Conservation (phyloP, 345 rosid genomes). For the Eucalyptus paniculata region DNA sequence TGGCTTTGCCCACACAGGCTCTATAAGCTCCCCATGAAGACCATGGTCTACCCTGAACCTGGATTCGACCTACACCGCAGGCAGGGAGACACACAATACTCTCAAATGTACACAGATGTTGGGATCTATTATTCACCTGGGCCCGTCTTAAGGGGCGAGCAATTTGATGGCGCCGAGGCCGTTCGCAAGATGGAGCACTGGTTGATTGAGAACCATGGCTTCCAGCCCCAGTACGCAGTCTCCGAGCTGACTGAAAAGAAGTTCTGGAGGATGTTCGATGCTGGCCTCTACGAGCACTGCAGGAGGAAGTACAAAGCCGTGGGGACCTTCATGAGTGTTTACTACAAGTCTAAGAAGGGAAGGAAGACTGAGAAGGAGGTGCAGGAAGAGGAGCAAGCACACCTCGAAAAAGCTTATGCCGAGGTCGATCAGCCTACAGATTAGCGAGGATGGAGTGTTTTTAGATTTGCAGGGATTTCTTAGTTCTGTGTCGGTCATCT, state of each 20-base stretch:
- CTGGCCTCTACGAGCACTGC: slow-evolving; percentile 65
- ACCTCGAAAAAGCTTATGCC: slow-evolving; percentile 55
- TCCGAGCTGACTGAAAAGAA: slow-evolving; percentile 83
- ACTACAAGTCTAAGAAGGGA: slow-evolving; percentile 97
- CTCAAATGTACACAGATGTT: slow-evolving; percentile 96
- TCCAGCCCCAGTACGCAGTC: slow-evolving; percentile 95
- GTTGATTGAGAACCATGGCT: slow-evolving; percentile 90
- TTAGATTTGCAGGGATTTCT: background rate
- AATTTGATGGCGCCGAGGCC: slow-evolving; percentile 74
- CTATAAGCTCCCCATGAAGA: slow-evolving; percentile 76
- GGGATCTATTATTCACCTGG: slow-evolving; percentile 98
- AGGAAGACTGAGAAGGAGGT: slow-evolving; percentile 99
- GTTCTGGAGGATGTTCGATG: slow-evolving; percentile 99
- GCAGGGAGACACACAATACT: slow-evolving; percentile 85
- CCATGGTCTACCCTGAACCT: slow-evolving; percentile 90
- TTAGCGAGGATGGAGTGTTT: background rate
- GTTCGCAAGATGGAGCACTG: slow-evolving; percentile 84
- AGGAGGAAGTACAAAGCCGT: slow-evolving; percentile 85
- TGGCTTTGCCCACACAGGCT: slow-evolving; percentile 97
- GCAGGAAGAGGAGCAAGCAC: slow-evolving; percentile 88
- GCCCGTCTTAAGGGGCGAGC: slow-evolving; percentile 86
- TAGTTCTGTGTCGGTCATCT: background rate
- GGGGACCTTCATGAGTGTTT: slow-evolving; percentile 96
- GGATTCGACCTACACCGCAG: slow-evolving; percentile 81
- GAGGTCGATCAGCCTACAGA: slow-evolving; percentile 22